Percentiles rank a stretch among this genome's conserved stretches.
These are phyloP conservation scores for Pterocarpus macrocarpus DNA, from an alignment of 306 rosid species.

Conservation along the genomic window DNA sequence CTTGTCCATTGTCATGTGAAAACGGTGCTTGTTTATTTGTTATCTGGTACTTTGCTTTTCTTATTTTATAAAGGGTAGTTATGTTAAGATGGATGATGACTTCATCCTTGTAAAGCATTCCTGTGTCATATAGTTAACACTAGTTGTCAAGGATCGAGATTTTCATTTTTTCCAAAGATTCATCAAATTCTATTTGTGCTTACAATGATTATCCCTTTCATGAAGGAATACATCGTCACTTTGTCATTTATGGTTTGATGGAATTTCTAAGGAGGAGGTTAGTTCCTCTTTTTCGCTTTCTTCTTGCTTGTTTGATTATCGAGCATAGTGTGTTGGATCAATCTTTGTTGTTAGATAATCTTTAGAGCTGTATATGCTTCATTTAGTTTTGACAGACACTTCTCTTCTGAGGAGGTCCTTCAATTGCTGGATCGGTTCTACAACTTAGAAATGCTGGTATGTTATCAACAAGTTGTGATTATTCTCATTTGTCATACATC, in stretches of 20 bases:
- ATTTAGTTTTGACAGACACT: conserved; percentile 79
- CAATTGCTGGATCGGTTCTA: conserved; percentile 95
- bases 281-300: conserved; percentile 44
- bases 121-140: conserved; percentile 26
- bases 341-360: conserved; percentile 21
- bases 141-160: conserved; percentile 13
- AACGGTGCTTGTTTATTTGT: conserved; percentile 28
- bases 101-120: conserved; percentile 39
- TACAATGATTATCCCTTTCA: conserved; percentile 36
- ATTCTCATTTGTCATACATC: background rate
- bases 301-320: conserved; percentile 30
- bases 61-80: conserved; percentile 28
- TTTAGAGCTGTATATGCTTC: conserved; percentile 33
- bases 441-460: conserved; percentile 95
- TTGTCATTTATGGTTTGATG: conserved; percentile 92
- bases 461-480: conserved; percentile 6
- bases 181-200: conserved; percentile 35
- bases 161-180: background rate
- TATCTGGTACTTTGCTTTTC: conserved; percentile 25
- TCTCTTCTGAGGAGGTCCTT: conserved; percentile 92
- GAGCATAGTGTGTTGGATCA: conserved; percentile 21
- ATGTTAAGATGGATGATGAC: conserved; percentile 29
- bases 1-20: background rate
- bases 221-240: conserved; percentile 94
- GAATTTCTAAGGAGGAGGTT: conserved; percentile 89